phyloP scores from a whole-genome alignment of 257 asterid species.

The Petrea volubilis region DNA sequence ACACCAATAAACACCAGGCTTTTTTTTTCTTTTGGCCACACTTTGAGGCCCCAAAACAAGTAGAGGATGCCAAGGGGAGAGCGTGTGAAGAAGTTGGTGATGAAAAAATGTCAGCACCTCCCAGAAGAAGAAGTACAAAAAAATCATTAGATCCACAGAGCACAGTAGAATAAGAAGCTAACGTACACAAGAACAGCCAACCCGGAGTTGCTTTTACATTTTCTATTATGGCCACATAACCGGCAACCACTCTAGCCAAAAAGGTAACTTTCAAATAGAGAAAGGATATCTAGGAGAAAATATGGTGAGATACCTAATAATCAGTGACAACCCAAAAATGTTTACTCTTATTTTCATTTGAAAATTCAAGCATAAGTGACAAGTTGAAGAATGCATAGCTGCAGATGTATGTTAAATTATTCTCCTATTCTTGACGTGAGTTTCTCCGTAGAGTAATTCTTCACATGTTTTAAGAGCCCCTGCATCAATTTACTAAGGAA shows the following conservation, averaged over 20 bases:
- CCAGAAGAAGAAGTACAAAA: not conserved
- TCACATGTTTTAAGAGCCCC: not conserved
- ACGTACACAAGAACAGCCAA: not conserved
- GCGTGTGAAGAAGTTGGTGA: constrained; percentile 1
- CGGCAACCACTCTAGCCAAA: not conserved
- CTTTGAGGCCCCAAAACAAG: constrained; percentile 14
- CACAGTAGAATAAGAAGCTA: not conserved
- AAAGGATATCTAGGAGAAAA: not conserved
- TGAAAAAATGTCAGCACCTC: not conserved
- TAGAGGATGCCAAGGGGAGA: constrained; percentile 2
- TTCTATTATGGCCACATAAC: not conserved
- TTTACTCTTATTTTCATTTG: not conserved
- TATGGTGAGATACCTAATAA: not conserved
- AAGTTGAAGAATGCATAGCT: constrained; percentile 1
- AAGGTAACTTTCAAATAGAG: not conserved
- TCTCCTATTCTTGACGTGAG: not conserved
- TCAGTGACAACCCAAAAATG: not conserved
- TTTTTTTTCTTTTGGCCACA: constrained; percentile 1
- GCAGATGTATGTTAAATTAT: not conserved
- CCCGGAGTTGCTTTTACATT: not conserved
- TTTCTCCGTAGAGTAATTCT: not conserved
- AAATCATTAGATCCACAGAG: not conserved
- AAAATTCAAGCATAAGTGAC: not conserved
- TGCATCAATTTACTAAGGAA: not conserved
- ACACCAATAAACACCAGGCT: not conserved